These are phyloP conservation scores for Boletus eberwhitei DNA, from an alignment of 768 basidiomycete genomes.

Conservation along the genomic window DNA sequence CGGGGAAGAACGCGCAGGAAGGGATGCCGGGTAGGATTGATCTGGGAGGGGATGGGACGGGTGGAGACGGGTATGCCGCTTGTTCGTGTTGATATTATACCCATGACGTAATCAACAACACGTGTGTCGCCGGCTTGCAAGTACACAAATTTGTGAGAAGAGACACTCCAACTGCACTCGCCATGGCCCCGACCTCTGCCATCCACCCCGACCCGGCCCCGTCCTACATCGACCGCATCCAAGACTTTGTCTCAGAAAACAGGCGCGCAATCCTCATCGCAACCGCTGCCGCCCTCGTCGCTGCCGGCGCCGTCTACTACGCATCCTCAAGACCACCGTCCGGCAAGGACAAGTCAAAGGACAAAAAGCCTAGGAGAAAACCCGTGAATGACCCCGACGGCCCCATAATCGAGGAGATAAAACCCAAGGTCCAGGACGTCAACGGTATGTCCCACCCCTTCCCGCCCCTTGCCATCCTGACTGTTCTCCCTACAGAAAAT, in stretches of 20 bases:
- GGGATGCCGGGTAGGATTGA: constrained; percentile 46
- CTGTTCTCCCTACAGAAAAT: constrained; percentile 34
- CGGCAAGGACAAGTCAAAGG: constrained; percentile 50
- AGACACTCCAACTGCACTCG: neutral
- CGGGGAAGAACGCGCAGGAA: constrained; percentile 5
- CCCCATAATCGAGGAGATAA: constrained; percentile 77
- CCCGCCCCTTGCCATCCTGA: neutral
- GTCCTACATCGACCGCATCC: constrained; percentile 58
- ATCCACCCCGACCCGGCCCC: constrained; percentile 4
- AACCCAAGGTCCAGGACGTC: constrained; percentile 40
- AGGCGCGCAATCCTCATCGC: constrained; percentile 72
- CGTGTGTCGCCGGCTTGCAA: neutral
- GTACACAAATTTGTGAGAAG: constrained; percentile 3
- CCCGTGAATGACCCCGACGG: constrained; percentile 56
- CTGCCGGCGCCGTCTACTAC: constrained; percentile 73
- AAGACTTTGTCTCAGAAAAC: constrained; percentile 71
- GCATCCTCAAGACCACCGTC: constrained; percentile 37
- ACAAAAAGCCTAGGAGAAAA: constrained; percentile 51
- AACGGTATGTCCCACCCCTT: constrained; percentile 25
- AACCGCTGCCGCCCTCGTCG: constrained; percentile 66
- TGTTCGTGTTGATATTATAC: constrained; percentile 33
- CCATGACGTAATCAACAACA: constrained; percentile 24
- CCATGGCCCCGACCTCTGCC: constrained; percentile 22
- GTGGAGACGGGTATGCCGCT: constrained; percentile 19
- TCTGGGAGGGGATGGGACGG: constrained; percentile 18